Conservation (phyloP, 148 eudicot species). For the Nyssa sinensis region DNA sequence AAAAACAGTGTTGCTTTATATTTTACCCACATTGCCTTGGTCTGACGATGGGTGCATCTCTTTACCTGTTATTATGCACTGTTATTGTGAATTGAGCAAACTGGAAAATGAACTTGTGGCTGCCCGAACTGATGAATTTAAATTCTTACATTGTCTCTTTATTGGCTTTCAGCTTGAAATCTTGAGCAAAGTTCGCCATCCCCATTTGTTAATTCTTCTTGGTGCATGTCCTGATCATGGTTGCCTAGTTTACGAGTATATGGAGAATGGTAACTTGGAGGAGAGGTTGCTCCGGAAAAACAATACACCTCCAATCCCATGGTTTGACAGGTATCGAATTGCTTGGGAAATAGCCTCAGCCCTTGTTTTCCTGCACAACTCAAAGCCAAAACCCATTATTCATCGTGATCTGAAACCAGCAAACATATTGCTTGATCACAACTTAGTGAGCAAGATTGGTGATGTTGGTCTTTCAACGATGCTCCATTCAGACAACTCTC, state of each 20-base stretch:
- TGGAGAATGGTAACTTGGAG: slow-evolving; percentile 84
- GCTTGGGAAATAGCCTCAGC: slow-evolving; percentile 91
- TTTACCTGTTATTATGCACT: background rate
- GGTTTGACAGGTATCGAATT: slow-evolving; percentile 78
- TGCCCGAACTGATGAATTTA: background rate
- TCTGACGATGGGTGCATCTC: background rate
- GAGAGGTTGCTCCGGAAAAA: slow-evolving; percentile 54
- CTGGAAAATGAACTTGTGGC: background rate
- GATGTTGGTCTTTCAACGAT: slow-evolving; percentile 80
- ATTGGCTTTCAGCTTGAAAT: slow-evolving; percentile 60
- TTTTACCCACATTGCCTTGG: background rate
- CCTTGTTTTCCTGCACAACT: slow-evolving; percentile 75
- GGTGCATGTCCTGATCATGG: slow-evolving; percentile 77
- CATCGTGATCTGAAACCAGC: slow-evolving; percentile 85
- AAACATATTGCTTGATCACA: slow-evolving; percentile 80
- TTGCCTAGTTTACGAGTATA: slow-evolving; percentile 85
- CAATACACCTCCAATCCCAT: slow-evolving; percentile 62
- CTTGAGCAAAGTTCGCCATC: slow-evolving; percentile 75
- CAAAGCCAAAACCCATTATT: slow-evolving; percentile 66
- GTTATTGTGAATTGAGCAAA: background rate
- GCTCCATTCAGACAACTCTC: slow-evolving; percentile 40
- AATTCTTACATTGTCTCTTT: background rate
- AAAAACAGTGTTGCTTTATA: no score
- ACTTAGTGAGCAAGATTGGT: slow-evolving; percentile 87
- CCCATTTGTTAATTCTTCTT: slow-evolving; percentile 73